Evolutionary conservation across 768 basidiomycete species (phyloP), one percentile per base, ranked within the genome.

Genomic region (Boletus pseudo-olivaceus): DNA sequence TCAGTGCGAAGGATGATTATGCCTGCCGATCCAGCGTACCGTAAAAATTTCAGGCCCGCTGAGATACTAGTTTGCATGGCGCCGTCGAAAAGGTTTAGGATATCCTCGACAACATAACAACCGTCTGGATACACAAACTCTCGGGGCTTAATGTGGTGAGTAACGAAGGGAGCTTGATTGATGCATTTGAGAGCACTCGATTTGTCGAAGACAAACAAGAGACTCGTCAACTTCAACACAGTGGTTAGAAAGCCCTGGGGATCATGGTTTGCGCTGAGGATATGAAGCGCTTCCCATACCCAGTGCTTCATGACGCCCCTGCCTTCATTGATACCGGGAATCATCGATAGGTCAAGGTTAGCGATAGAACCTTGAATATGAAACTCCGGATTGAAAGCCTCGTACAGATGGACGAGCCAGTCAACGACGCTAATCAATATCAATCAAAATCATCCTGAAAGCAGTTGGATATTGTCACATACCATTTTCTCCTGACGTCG

Each of bases 331-430:
- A 69, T 70, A 53, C 79, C 75, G 2, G 78, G 77, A 17, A 81
- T 76, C 7, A 57, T 38, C 1, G 56, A 53, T 6, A 67, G 42
- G 37, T 74, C 64, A 1, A 83, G 63, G 42, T 68, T 58, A 0
- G 73, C 63, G 0, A 64, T 50, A 0, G 78, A 75, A 6, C 84
- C 85, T 42, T 83, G 69, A 19, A 64, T 52, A 51, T 78, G 67
- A 45, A 65, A 72, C 1, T 78, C 64, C 4, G 85, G 84, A 55
- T 76, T 73, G 7, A 85, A 47, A 1, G 76, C 73, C 20, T 80
- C 77, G 49, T 83, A 78, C 1, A 86, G 65, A 29, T 68, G 72
- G 5, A 58, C 60, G 8, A 84, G 66, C 77, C 79, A 82, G 41
- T 66, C 68, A 8, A 52, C 32, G 10, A 59, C 47, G 14, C 55